Percentiles rank a stretch among this genome's conserved stretches.
Evolutionary conservation across 495 filamentous ascomycete genomes (phyloP).

Genomic region (Penicillium antarcticum): DNA sequence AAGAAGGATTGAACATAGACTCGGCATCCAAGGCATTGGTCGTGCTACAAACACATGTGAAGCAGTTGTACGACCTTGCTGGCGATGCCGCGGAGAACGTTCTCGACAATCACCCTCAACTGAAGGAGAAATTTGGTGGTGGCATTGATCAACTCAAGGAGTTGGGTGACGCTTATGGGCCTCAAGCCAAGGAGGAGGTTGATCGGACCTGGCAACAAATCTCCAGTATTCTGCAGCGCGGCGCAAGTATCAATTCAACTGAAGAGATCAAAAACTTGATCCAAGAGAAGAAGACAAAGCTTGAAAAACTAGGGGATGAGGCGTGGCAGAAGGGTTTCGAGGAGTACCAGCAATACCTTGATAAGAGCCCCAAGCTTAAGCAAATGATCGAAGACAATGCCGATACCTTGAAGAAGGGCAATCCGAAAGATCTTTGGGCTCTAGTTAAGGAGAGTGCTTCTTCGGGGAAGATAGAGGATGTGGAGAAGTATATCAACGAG

Average conservation of each 20-base stretch:
- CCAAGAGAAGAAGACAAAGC: slow-evolving; percentile 60
- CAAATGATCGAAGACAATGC: slow-evolving; percentile 59
- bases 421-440: slow-evolving; percentile 50
- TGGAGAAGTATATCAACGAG: slow-evolving; percentile 57
- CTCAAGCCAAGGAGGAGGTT: slow-evolving; percentile 65
- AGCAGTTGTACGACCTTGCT: slow-evolving; percentile 49
- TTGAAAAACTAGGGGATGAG: slow-evolving; percentile 59
- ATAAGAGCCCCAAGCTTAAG: slow-evolving; percentile 65
- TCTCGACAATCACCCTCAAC: slow-evolving; percentile 60
- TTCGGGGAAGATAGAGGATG: slow-evolving; percentile 49
- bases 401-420: slow-evolving; percentile 56
- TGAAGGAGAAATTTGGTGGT: slow-evolving; percentile 66
- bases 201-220: slow-evolving; percentile 63
- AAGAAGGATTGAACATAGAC: slow-evolving; percentile 46
- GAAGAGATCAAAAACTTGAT: slow-evolving; percentile 56
- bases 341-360: slow-evolving; percentile 58
- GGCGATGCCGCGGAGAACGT: slow-evolving; percentile 55
- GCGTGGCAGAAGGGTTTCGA: slow-evolving; percentile 62
- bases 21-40: slow-evolving; percentile 50
- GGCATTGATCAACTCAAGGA: slow-evolving; percentile 59
- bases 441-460: slow-evolving; percentile 52
- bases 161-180: slow-evolving; percentile 61
- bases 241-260: slow-evolving; percentile 44
- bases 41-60: slow-evolving; percentile 50
- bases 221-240: slow-evolving; percentile 49